phyloP scores from a whole-genome alignment of 306 rosid species.

The Trifolium repens region DNA sequence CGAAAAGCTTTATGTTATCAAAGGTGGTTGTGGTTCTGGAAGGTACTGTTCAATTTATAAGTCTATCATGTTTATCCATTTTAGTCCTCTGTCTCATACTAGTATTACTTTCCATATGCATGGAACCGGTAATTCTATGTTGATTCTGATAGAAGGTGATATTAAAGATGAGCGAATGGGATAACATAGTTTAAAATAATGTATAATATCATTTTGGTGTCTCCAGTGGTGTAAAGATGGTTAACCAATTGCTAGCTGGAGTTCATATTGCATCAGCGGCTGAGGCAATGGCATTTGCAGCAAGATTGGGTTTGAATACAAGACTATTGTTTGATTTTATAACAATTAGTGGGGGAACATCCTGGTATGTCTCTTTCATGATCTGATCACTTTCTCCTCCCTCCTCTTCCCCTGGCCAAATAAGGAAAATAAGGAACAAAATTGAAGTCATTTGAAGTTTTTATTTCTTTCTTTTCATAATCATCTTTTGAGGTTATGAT shows the following conservation, averaged over 20 bases:
- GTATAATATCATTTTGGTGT: constrained; percentile 30
- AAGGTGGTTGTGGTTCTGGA: constrained; percentile 92
- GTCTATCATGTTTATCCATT: constrained; percentile 26
- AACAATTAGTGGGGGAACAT: constrained; percentile 75
- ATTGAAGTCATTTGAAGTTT: constrained; percentile 1
- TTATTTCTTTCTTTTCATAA: constrained; percentile 4
- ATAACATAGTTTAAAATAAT: background rate
- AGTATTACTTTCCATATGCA: constrained; percentile 33
- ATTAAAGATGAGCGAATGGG: constrained; percentile 31
- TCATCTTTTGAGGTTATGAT: constrained; percentile 20
- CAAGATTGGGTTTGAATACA: constrained; percentile 85
- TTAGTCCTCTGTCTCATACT: constrained; percentile 33
- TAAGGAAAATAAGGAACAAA: constrained; percentile 15
- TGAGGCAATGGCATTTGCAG: constrained; percentile 96
- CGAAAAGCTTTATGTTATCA: constrained; percentile 90
- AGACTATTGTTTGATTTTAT: constrained; percentile 74
- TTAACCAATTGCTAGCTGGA: constrained; percentile 97
- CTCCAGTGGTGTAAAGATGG: constrained; percentile 90
- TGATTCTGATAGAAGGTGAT: constrained; percentile 30
- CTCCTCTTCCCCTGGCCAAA: constrained; percentile 25
- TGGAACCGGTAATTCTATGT: constrained; percentile 39
- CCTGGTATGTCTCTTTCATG: constrained; percentile 67
- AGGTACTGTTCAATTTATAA: constrained; percentile 62
- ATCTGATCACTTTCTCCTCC: constrained; percentile 19
- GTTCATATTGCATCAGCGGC: constrained; percentile 97